Evolutionary conservation across 768 basidiomycete species (phyloP), one percentile per base, ranked within the genome.

Genomic region (Mycena rebaudengoi): DNA sequence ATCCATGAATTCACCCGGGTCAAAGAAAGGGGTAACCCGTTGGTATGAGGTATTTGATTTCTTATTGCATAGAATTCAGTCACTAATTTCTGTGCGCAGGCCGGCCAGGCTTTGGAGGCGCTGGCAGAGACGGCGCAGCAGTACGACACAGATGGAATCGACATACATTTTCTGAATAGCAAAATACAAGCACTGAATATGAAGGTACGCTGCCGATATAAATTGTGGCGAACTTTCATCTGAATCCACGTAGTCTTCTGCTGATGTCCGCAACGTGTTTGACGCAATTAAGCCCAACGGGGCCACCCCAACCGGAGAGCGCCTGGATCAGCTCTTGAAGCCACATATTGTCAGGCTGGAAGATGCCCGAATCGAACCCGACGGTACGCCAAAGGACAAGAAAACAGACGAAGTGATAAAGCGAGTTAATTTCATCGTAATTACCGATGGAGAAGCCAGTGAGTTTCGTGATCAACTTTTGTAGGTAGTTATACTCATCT

Each of bases 401-500:
- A 40, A 39, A 5, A 68, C 71, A 1, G 54, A 77, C 52, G 71
- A 75, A 54, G 66, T 68, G 32, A 79, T 87, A 14, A 89, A 87
- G 65, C 86, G 85, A 0, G 72, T 87, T 23, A 90, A 89, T 65
- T 83, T 81, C 48, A 81, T 91, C 12, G 74, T 90, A 26, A 79
- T 91, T 35, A 90, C 88, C 0, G 89, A 90, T 66, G 89, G 89
- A n/a, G 80, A 74, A 4, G 82, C 88, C 1, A 83, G 88, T 89
- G 57, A 65, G 85, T 73, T 23, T n/a, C n/a, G n/a, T n/a, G n/a
- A n/a, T n/a, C n/a, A n/a, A n/a, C n/a, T n/a, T n/a, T n/a, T n/a
- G n/a, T n/a, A n/a, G n/a, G n/a, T n/a, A n/a, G n/a, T n/a, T n/a
- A n/a, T n/a, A n/a, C n/a, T n/a, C n/a, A n/a, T n/a, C 21, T 39